These are phyloP conservation scores for Wickerhamomyces chambardii DNA, from an alignment of 805 yeast genomes.

Conservation along the genomic window DNA sequence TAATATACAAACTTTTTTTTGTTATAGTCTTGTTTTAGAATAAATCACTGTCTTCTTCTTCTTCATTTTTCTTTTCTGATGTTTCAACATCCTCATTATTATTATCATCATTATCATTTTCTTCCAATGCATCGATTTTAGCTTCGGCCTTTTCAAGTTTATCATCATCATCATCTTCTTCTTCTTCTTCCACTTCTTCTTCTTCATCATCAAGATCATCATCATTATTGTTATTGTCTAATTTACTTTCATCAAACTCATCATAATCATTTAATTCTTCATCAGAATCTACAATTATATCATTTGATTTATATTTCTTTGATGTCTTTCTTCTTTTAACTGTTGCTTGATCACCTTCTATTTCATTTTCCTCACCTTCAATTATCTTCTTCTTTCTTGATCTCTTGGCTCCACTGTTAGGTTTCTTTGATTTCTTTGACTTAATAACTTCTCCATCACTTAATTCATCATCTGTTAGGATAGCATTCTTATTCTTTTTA, in stretches of 20 bases:
- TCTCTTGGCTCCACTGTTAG: slow-evolving; percentile 9
- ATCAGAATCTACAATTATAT: slow-evolving; percentile 34
- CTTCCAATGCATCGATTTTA: slow-evolving; percentile 6
- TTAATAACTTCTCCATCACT: slow-evolving; percentile 20
- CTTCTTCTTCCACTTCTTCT: slow-evolving; percentile 10
- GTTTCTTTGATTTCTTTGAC: slow-evolving; percentile 11
- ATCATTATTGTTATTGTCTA: too few species aligned
- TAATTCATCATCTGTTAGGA: slow-evolving; percentile 37
- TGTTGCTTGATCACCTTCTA: slow-evolving; percentile 17
- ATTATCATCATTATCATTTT: slow-evolving; percentile 6
- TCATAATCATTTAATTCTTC: slow-evolving; percentile 22
- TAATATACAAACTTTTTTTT: not conserved
- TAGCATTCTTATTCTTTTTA: slow-evolving; percentile 26
- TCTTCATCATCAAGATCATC: slow-evolving; percentile 10
- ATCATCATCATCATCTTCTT: slow-evolving; percentile 10
- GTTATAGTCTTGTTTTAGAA: slow-evolving; percentile 7
- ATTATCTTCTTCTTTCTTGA: slow-evolving; percentile 9
- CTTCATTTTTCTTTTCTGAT: too few species aligned
- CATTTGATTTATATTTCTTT: slow-evolving; percentile 23
- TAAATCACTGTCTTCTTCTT: too few species aligned
- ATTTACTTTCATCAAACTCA: slow-evolving; percentile 6
- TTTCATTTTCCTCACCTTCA: slow-evolving; percentile 18
- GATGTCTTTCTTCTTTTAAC: slow-evolving; percentile 19
- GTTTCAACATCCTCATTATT: slow-evolving; percentile 13
- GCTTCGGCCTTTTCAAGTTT: slow-evolving; percentile 12